Evolutionary conservation across 129 eudicot genomes (phyloP), one percentile per base, ranked within the genome.

Genomic region (Lactuca sativa): DNA sequence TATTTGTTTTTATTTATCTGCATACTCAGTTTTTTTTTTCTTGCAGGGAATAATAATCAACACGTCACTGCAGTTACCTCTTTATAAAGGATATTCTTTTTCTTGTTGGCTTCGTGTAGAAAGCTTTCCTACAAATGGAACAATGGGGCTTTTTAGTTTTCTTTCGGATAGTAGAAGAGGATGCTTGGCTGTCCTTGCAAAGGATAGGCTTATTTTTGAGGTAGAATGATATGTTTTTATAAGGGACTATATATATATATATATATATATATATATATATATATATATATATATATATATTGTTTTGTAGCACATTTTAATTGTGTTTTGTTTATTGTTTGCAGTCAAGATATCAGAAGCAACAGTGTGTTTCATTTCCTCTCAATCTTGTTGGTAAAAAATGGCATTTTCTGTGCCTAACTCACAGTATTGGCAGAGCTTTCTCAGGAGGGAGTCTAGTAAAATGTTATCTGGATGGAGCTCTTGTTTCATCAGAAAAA

Each of bases 371-470:
- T 48, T 78, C 89, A 3, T 80, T 95, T 70, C 85, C 80, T 48
- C 69, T 87, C 52, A 85, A 65, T 80, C 83, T 95, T 57, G 82
- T 78, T 52, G 74, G 83, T 69, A 90, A 85, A 83, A 90, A 84
- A 75, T 95, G 99, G 99, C 97, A 95, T 82, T 82, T 90, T 70
- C 75, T 95, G 62, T 87, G 91, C 81, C 49, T 95, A 79, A 85
- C 95, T 16, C 99, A 95, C 75, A 87, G 83, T 44, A 81, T 87
- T 66, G 99, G 99, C 57, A 83, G 97, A 82, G 86, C 97, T 60
- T 95, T 95, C 82, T 95, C 99, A 4, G 99, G 99, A 69, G 99
- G 99, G 32, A 95, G 99, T 85, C 86, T 80, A 72, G 70, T 95
- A 57, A 95, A 67, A 73, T 95, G 99, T 78, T 95, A 83, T 72